A percentile compares a stretch with the other conserved stretches of the same genome.
These are phyloP conservation scores for Lactuca saligna DNA, from an alignment of 129 eudicot species.

Conservation along the genomic window DNA sequence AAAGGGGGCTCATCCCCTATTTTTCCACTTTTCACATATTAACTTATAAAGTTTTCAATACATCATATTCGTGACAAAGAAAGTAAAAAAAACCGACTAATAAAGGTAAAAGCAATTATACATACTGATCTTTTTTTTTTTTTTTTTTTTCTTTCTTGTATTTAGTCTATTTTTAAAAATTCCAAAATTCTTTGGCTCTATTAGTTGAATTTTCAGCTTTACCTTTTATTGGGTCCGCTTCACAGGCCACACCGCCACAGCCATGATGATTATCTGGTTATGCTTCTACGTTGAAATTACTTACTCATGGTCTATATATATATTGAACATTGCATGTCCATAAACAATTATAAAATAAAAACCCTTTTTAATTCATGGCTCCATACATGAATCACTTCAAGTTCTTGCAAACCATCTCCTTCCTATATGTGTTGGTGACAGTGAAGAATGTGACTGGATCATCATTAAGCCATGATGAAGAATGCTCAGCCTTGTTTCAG, in stretches of 20 bases:
- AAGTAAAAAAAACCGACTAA: too few species aligned
- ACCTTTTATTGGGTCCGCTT: not conserved
- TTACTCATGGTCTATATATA: too few species aligned
- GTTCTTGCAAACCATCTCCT: not conserved
- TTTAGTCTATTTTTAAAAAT: not conserved
- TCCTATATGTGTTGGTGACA: slow-evolving; percentile 12
- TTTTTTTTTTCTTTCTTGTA: too few species aligned
- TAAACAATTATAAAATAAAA: too few species aligned
- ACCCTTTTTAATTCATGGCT: not conserved
- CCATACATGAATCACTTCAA: not conserved
- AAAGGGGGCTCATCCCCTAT: too few species aligned
- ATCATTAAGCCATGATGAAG: slow-evolving; percentile 16
- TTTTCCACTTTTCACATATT: too few species aligned
- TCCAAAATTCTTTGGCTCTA: not conserved
- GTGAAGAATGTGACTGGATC: too few species aligned
- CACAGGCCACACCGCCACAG: not conserved
- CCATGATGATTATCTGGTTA: not conserved
- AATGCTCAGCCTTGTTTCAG: slow-evolving; percentile 20
- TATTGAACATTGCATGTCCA: too few species aligned
- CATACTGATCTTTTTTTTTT: too few species aligned
- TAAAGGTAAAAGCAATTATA: too few species aligned
- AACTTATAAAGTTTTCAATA: too few species aligned
- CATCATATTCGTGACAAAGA: too few species aligned
- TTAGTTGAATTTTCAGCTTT: not conserved
- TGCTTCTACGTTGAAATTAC: not conserved